Evolutionary conservation across 179 eudicot species (phyloP), one percentile per base, ranked within the genome.

Genomic region (Silene noctiflora): DNA sequence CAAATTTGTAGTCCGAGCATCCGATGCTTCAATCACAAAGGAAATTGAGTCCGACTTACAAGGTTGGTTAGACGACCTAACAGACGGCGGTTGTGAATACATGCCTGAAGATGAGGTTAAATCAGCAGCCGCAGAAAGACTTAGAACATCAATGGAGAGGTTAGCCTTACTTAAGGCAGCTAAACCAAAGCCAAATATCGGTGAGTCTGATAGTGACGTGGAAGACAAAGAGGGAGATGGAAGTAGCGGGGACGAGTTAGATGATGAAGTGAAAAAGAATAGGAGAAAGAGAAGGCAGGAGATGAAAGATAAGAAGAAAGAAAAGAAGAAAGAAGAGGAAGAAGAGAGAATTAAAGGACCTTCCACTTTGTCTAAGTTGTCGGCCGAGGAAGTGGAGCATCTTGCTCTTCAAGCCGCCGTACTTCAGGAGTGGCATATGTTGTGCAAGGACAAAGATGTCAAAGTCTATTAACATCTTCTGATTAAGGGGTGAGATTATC

Each of bases 51-150:
- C 94, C 20, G 98, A 94, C 75, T 67, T 88, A 60, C 98, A 92
- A 80, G 84, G 91, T 42, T 94, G 97, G 97, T 80, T 91, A 73
- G 98, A 92, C 71, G 98, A 94, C 80, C 93, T 94, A 11, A 94
- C 98, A 2, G 98, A 94, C 19, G 98, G 98, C n/a, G 96, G 91
- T 16, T 90, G 91, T 66, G 96, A 94, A 76, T 92, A 94, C 86
- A 86, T 94, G 90, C 96, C 98, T 51, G 97, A 94, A 82, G 98
- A 94, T 10, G 98, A 94, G 87, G 94, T 92, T 3, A 94, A 92
- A 79, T 84, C 79, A 35, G 91, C 96, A 77, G 94, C 97, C 70
- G 90, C 93, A 8, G 98, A 94, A 83, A 87, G 97, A 78, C 83
- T 94, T n/a, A 84, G 82, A 73, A 84, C 82, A 67, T 94, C 98